These are phyloP conservation scores for Candida xiaguanensis DNA, from an alignment of 805 yeast genomes.

Conservation along the genomic window DNA sequence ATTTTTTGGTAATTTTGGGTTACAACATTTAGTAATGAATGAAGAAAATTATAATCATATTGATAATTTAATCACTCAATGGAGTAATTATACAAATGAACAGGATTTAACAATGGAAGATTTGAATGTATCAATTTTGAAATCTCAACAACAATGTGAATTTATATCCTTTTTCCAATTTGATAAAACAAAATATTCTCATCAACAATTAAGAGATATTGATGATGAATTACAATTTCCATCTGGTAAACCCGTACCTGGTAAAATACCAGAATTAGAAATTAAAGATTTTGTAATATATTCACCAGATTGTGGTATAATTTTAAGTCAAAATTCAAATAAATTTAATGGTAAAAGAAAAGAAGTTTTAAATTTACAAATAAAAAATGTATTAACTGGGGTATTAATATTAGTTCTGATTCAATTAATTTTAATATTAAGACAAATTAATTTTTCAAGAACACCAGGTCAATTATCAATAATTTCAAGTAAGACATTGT, in stretches of 20 bases:
- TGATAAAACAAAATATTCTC: conserved; percentile 52
- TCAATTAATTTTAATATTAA: conserved; percentile 56
- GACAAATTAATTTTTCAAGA: conserved; percentile 66
- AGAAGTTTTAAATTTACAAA: conserved; percentile 42
- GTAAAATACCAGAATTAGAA: conserved; percentile 49
- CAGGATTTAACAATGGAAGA: conserved; percentile 35
- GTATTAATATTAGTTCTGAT: conserved; percentile 38
- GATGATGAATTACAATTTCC: conserved; percentile 75
- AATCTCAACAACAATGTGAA: conserved; percentile 56
- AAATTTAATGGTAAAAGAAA: conserved; percentile 51
- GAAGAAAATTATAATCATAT: conserved; percentile 43
- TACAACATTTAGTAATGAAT: conserved; percentile 52
- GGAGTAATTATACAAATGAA: conserved; percentile 41
- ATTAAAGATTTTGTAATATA: conserved; percentile 60
- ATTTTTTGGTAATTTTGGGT: conserved; percentile 56
- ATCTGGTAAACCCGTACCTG: conserved; percentile 68
- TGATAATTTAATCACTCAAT: conserved; percentile 40
- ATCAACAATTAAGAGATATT: conserved; percentile 52
- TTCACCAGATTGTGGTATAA: conserved; percentile 86
- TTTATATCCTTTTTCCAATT: conserved; percentile 65
- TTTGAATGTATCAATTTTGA: conserved; percentile 32
- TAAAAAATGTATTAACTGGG: conserved; percentile 41
- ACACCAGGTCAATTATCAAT: conserved; percentile 80
- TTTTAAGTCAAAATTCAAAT: conserved; percentile 27
- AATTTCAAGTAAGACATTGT: conserved; percentile 52